Evolutionary conservation across 495 filamentous ascomycete species (phyloP), one percentile per base, ranked within the genome.

Genomic region (Penicillium simplicissimum): DNA sequence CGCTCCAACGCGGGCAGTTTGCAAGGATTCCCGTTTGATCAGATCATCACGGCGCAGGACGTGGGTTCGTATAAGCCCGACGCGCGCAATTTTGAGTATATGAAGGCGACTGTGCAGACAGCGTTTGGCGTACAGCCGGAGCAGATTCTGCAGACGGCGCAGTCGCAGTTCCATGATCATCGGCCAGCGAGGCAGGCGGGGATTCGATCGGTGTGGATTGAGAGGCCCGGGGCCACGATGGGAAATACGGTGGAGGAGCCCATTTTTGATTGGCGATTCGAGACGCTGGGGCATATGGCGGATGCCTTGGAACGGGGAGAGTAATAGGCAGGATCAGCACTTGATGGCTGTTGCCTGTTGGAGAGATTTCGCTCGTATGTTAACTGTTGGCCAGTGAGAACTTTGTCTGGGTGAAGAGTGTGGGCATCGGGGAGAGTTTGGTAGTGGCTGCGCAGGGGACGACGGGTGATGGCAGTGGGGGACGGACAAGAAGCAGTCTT

Each of bases 61-160:
- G 84, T 93, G 36, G 89, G 91, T 10, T 79, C 75, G 8, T 95
- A 94, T 70, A 95, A 94, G 77, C 91, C 91, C 0, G 77, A 81
- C 58, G 67, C 76, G 36, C 59, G 61, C 35, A 93, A 92, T 63
- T 96, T 94, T 64, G 71, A 79, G 55, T 90, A 88, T 59, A 70
- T 92, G 72, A 75, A 91, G 23, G 53, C 60, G 14, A 76, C 82
- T 10, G 79, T 84, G 17, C 71, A 82, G 67, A 60, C 65, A n/a
- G 80, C 83, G 8, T 83, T 90, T 60, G 87, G 82, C 0, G 70
- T 83, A 8, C 74, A 78, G 23, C 77, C 77, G 57, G 79, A 71
- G 0, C 76, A 87, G 66, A 74, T 94, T 38, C 63, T 90, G 70
- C 86, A 90, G 68, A 87, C 87, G 2, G 91, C 90, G 49, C 79